Evolutionary conservation across 352 stramenopile genomes (phyloP), one percentile per base, ranked within the genome.

Genomic region (Phytopythium ostracodes): DNA sequence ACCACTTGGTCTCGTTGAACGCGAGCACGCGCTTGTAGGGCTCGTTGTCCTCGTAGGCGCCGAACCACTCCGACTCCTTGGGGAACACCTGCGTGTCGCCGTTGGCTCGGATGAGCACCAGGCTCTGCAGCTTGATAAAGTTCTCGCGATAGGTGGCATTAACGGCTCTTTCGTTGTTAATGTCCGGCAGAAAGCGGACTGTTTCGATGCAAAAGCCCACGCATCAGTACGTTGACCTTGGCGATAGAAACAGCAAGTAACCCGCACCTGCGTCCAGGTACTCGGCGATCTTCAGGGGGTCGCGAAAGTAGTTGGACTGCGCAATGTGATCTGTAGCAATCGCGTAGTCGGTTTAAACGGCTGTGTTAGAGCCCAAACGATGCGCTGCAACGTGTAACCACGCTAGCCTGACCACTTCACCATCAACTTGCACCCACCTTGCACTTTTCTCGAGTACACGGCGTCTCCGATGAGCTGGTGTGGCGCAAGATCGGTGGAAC

Each of bases 1-100:
- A 98, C 92, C 93, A 98, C 40, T 77, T 76, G 24, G 95, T 98
- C 70, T 98, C 83, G 63, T 98, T 97, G 67, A 96, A 96, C 27
- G 68, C 70, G 25, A 98, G 70, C 22, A 98, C 71, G 0, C 60
- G 62, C 51, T 78, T 74, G 64, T 85, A 88, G 53, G 89, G 73
- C 42, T 83, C 59, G 33, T 76, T 81, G 66, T 98, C 89, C 3
- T 73, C 65, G 53, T 96, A 97, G 44, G 79, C 83, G 27, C 92
- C 94, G 56, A 95, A 93, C 82, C 83, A 94, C 59, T 94, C 85
- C 2, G 85, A 92, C 25, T 91, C 83, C 60, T 90, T 89, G 4
- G 85, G 85, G 59, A 84, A 91, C 14, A 98, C 93, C 64, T 98
- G 92, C 17, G 81, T 96, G 75, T 98, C 95, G 31, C 79, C 42